Evolutionary conservation across 2,329 filamentous ascomycete species (phyloP).

Genomic region (Aspergillus latus): DNA sequence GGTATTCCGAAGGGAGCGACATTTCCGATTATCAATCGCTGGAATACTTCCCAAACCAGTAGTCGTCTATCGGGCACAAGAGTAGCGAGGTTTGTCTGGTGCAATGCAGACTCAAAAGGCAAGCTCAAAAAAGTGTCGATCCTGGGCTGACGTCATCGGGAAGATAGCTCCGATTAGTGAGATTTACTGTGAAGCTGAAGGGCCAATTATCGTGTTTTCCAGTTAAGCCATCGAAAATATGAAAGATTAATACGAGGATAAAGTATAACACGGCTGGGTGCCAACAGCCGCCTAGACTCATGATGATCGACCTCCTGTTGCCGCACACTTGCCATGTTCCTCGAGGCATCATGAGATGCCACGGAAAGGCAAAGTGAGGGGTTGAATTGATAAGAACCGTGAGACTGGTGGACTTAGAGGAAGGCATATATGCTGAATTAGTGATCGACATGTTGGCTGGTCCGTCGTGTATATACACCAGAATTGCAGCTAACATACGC

Average conservation of each 20-base stretch:
- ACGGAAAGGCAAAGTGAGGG: background rate
- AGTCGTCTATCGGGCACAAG: background rate
- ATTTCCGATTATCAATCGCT: too few relatives aligned
- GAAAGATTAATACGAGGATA: background rate
- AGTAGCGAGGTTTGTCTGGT: background rate
- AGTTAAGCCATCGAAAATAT: background rate
- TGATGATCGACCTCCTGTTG: background rate
- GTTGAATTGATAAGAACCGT: background rate
- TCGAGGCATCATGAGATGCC: background rate
- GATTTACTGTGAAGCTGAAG: background rate
- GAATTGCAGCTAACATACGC: background rate
- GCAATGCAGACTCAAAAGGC: background rate
- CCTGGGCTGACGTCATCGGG: conserved; percentile 18
- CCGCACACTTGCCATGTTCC: background rate
- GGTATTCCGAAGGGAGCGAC: too few relatives aligned
- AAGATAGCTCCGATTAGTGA: background rate
- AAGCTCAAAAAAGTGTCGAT: conserved; percentile 12
- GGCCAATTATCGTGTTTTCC: background rate
- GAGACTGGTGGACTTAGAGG: background rate
- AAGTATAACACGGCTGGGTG: background rate
- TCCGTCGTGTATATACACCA: conserved; percentile 1
- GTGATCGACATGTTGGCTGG: conserved; percentile 4
- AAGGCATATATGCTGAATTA: background rate
- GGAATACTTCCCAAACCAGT: background rate
- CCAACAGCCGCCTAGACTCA: background rate